Percentiles rank a stretch among this genome's conserved stretches.
phyloP scores from a whole-genome alignment of 371 early-diverging fungal species.

The Mortierella polycephala region DNA sequence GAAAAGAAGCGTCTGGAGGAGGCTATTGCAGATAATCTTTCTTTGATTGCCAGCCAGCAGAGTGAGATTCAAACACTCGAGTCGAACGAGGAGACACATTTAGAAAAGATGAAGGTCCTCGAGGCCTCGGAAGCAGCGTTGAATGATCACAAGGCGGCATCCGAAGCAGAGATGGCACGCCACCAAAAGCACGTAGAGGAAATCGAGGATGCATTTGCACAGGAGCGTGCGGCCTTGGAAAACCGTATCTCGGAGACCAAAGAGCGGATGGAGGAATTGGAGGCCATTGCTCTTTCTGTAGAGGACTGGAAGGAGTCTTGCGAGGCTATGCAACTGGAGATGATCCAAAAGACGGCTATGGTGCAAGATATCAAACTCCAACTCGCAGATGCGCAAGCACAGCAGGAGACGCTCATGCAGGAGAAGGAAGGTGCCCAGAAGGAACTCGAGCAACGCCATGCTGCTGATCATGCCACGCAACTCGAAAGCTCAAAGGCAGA shows the following conservation, averaged over 20 bases:
- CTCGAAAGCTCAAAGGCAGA: constrained; percentile 55
- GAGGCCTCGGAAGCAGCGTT: constrained; percentile 21
- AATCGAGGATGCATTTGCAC: constrained; percentile 60
- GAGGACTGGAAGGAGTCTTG: constrained; percentile 51
- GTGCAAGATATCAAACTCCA: constrained; percentile 37
- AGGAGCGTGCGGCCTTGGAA: constrained; percentile 55
- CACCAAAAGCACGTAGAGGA: constrained; percentile 58
- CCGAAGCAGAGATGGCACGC: constrained; percentile 52
- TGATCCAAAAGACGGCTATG: constrained; percentile 48
- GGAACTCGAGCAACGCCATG: constrained; percentile 16
- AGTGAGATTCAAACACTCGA: constrained; percentile 53
- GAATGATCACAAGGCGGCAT: constrained; percentile 17
- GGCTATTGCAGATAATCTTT: constrained; percentile 54
- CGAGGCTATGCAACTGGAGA: constrained; percentile 50
- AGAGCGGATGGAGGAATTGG: constrained; percentile 36
- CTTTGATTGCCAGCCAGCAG: constrained; percentile 53
- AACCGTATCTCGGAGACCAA: constrained; percentile 30
- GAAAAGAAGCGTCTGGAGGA: constrained; percentile 66
- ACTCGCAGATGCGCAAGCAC: constrained; percentile 23
- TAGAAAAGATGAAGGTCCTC: constrained; percentile 57
- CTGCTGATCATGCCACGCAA: constrained; percentile 24
- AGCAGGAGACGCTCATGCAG: constrained; percentile 6
- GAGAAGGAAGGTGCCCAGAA: constrained; percentile 20
- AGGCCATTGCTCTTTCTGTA: constrained; percentile 32
- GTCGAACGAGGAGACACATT: constrained; percentile 52